Evolutionary conservation across 352 stramenopile species (phyloP), one percentile per base, ranked within the genome.

Genomic region (Phytopythium mirpurense): DNA sequence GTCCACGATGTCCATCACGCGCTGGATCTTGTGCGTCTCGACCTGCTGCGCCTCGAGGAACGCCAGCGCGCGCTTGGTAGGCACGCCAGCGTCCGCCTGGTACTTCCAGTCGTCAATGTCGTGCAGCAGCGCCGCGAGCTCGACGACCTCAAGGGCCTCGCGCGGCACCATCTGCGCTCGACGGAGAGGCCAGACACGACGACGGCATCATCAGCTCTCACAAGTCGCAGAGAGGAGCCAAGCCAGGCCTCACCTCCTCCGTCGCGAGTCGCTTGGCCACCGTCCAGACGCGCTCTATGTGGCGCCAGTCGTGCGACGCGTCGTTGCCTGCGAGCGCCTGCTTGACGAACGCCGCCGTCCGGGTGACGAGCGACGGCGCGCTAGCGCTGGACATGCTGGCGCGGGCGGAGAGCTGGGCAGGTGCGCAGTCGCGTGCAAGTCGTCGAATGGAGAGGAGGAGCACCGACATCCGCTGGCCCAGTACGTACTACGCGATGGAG

Each of bases 101-200:
- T 93, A 93, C 64, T 96, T 96, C 78, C 83, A 93, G 68, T 96
- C 88, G 56, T 96, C 83, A 51, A 96, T 90, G 58, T 96, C 88
- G 59, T 96, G 88, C 37, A 96, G 64, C 49, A 96, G 65, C 32
- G 88, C 86, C 2, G 79, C 78, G 16, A 96, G 51, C 49, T 95
- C 84, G 15, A 96, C 85, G 54, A 90, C 79, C 63, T 91, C 78
- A 23, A 91, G 56, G 11, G 62, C 74, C 1, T 84, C 80, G 2
- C 58, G 65, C 11, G 65, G 58, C 41, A 91, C 73, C 15, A 74
- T 68, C 79, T 90, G 45, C 43, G 34, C 14, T 27, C 10, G 19
- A 43, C 40, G 4, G 35, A 24, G 23, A 44, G 12, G 21, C 4
- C 15, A 8, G 7, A 36, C n/a, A 32, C 29, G 29, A 5, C 29